A percentile compares a stretch with the other conserved stretches of the same genome.
phyloP scores from a whole-genome alignment of 768 basidiomycete genomes.

The Chalciporus chontae region DNA sequence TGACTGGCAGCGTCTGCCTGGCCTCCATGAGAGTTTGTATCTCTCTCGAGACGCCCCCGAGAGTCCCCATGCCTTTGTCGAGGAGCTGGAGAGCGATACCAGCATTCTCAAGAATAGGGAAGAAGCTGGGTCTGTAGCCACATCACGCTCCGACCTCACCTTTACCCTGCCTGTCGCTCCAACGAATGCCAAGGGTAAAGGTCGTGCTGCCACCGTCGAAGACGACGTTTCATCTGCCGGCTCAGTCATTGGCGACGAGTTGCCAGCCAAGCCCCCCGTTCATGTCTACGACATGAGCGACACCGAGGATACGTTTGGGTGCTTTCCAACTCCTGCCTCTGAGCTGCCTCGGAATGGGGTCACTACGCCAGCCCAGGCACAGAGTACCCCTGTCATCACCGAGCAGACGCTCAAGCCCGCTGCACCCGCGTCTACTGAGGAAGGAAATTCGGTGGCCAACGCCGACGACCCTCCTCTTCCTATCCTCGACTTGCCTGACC shows the following conservation, averaged over 20 bases:
- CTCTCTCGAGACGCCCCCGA: constrained; percentile 30
- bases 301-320: constrained; percentile 25
- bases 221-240: constrained; percentile 37
- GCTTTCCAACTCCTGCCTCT: constrained; percentile 6
- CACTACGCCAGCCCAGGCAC: constrained; percentile 33
- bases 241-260: constrained; percentile 40
- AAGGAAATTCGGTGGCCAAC: constrained; percentile 9
- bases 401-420: constrained; percentile 21
- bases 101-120: constrained; percentile 30
- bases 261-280: constrained; percentile 54
- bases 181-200: constrained; percentile 51
- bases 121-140: constrained; percentile 32
- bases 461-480: constrained; percentile 51
- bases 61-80: constrained; percentile 63
- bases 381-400: constrained; percentile 39
- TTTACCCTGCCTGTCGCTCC: constrained; percentile 12
- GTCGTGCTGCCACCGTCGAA: constrained; percentile 26
- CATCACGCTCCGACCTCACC: constrained; percentile 23
- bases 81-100: constrained; percentile 46
- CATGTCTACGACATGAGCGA: constrained; percentile 49
- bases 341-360: constrained; percentile 17
- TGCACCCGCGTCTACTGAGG: constrained; percentile 5
- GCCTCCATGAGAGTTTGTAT: constrained; percentile 40
- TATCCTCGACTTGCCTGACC: constrained; percentile 35
- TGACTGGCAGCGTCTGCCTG: constrained; percentile 62